phyloP scores from a whole-genome alignment of 495 filamentous ascomycete species.

The Penicillium samsonianum region DNA sequence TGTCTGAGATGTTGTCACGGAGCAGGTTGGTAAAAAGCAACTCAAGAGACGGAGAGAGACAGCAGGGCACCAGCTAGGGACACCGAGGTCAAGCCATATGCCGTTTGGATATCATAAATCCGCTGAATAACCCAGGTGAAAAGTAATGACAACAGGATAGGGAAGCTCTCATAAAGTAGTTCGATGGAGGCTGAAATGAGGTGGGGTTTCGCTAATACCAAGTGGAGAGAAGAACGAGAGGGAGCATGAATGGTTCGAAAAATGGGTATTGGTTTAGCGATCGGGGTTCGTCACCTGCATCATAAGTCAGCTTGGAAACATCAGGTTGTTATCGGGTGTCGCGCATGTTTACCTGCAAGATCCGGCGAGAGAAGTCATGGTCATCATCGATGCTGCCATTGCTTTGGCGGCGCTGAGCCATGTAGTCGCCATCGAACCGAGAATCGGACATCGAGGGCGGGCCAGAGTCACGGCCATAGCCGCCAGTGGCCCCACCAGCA shows the following conservation, averaged over 20 bases:
- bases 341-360: slow-evolving; percentile 74
- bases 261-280: slow-evolving; percentile 22
- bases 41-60: slow-evolving; percentile 2
- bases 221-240: slow-evolving; percentile 7
- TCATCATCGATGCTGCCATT: slow-evolving; percentile 98
- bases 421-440: slow-evolving; percentile 80
- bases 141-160: slow-evolving; percentile 18
- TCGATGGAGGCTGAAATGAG: slow-evolving; percentile 1
- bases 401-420: slow-evolving; percentile 86
- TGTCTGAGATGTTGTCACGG: neutral
- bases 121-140: slow-evolving; percentile 30
- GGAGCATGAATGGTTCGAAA: slow-evolving; percentile 5
- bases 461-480: slow-evolving; percentile 20
- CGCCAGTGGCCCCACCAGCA: slow-evolving; percentile 67
- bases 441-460: slow-evolving; percentile 67
- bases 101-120: slow-evolving; percentile 32
- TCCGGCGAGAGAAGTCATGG: slow-evolving; percentile 93
- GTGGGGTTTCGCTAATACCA: slow-evolving; percentile 11
- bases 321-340: neutral
- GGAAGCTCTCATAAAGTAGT: slow-evolving; percentile 18
- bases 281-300: slow-evolving; percentile 54
- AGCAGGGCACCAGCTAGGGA: slow-evolving; percentile 22
- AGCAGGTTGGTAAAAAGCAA: slow-evolving; percentile 2
- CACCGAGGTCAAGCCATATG: slow-evolving; percentile 27
- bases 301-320: slow-evolving; percentile 1